These are phyloP conservation scores for Mimosa pudica DNA, from an alignment of 306 rosid species.

Conservation along the genomic window DNA sequence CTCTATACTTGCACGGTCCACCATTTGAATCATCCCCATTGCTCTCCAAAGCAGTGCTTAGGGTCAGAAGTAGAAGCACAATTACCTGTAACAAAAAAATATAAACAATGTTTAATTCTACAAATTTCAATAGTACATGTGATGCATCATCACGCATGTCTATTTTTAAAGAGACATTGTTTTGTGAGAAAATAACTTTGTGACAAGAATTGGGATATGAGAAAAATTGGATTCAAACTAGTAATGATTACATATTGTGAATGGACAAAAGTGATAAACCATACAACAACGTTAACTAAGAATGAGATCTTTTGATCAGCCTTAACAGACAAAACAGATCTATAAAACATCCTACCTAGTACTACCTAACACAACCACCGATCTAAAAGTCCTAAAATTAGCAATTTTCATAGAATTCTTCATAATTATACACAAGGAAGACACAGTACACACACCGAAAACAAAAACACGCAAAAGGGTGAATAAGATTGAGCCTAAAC, in stretches of 20 bases:
- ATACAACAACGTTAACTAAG: background rate
- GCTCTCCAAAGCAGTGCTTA: slow-evolving; percentile 38
- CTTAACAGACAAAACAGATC: slow-evolving; percentile 13
- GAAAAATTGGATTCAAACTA: slow-evolving; percentile 2
- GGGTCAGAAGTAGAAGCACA: slow-evolving; percentile 47
- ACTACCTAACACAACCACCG: background rate
- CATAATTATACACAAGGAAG: background rate
- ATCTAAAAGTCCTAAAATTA: slow-evolving; percentile 2
- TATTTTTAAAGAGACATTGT: slow-evolving; percentile 17
- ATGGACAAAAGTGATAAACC: background rate
- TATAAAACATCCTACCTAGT: slow-evolving; percentile 1
- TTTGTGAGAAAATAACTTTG: slow-evolving; percentile 5
- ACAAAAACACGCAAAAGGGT: background rate
- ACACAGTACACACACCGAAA: background rate
- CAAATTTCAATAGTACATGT: background rate
- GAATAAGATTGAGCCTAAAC: background rate
- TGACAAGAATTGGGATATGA: background rate
- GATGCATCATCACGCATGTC: slow-evolving; percentile 1
- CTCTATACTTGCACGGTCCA: slow-evolving; percentile 38
- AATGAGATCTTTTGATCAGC: background rate
- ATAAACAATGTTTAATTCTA: background rate
- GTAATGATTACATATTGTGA: slow-evolving; percentile 6
- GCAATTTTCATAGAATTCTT: background rate
- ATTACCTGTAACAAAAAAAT: slow-evolving; percentile 31
- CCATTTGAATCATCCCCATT: slow-evolving; percentile 24